Evolutionary conservation across 306 rosid genomes (phyloP), one percentile per base, ranked within the genome.

Genomic region (Delonix regia): DNA sequence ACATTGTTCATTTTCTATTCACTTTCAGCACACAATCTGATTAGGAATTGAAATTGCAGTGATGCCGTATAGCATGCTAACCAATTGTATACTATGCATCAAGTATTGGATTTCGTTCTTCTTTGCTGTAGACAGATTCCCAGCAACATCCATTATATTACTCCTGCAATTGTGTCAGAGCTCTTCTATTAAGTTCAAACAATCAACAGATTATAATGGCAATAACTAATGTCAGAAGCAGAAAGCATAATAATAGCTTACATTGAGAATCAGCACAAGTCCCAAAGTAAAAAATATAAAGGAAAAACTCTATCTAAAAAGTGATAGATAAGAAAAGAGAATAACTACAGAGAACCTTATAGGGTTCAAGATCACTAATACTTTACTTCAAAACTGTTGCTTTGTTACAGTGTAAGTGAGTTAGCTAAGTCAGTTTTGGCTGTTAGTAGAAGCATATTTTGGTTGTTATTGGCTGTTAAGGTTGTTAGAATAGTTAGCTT

Each of bases 71-170:
- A 79, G 36, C 66, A 69, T 57, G 72, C 91, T 80, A 80, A 94
- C 98, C 93, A 33, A 72, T 84, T 87, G 82, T 66, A 89, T 85
- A 89, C 85, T 82, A 41, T 52, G 80, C 80, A 12, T 88, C 88
- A 92, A 81, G 75, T 78, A 80, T 73, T 89, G 89, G 80, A 94
- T 84, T 88, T 94, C 97, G 22, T 87, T 74, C 87, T 87, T 90
- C 80, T 85, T 89, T 63, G 78, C 78, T 21, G 79, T 19, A 45
- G 83, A 85, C 75, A 92, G 87, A 83, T 78, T 80, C 38, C 80
- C 80, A 79, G 87, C 85, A 48, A 81, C 88, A 82, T 89, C 93
- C 82, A 53, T 75, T 67, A 90, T 82, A 81, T 85, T 89, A 74
- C 85, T 88, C 95, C 98, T 92, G 92, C 94, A 85, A 45, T 77